Evolutionary conservation across 805 yeast species (phyloP), one percentile per base, ranked within the genome.

Genomic region (Pichia pseudocactophila): DNA sequence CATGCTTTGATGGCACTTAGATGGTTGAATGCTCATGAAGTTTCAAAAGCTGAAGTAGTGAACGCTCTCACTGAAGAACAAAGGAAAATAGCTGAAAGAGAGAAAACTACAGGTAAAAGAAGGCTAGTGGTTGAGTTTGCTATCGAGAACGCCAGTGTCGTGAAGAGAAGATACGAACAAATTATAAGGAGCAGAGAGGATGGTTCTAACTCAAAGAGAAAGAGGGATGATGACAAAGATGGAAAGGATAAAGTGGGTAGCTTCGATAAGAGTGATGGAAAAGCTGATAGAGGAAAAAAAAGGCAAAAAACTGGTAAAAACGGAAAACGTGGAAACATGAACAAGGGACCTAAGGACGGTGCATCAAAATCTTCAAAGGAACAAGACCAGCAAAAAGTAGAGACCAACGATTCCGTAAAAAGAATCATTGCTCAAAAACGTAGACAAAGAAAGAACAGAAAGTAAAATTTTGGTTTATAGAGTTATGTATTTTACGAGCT

Each of bases 11-110:
- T 88, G 97, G 97, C 95, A 2, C 74, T 92, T 43, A 78, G 98
- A 69, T 92, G 96, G 96, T 71, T 92, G 61, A 92, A 92, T 61
- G 96, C 95, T 7, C 96, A 90, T 58, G 81, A 76, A 56, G 95
- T 92, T 7, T 66, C 85, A 0, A 62, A 62, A 28, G 76, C 71
- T 9, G 97, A 89, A 61, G 73, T 87, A 33, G 45, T 72, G 17
- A 84, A 73, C 49, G 89, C 90, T n/a, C 59, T 82, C 44, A 65
- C 68, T 27, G 87, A 78, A 3, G 87, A 82, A 37, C 89, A 83
- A 55, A 66, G 68, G 59, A 76, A 77, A 52, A 37, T 59, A 8
- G 78, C 76, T 2, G 68, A 70, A 41, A 51, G 69, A 20, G 88
- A 80, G 37, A 76, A 75, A 8, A 37, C 51, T 7, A 53, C 69